phyloP scores from a whole-genome alignment of 164 flowering plant genomes.

The Magnolia kwangsiensis region DNA sequence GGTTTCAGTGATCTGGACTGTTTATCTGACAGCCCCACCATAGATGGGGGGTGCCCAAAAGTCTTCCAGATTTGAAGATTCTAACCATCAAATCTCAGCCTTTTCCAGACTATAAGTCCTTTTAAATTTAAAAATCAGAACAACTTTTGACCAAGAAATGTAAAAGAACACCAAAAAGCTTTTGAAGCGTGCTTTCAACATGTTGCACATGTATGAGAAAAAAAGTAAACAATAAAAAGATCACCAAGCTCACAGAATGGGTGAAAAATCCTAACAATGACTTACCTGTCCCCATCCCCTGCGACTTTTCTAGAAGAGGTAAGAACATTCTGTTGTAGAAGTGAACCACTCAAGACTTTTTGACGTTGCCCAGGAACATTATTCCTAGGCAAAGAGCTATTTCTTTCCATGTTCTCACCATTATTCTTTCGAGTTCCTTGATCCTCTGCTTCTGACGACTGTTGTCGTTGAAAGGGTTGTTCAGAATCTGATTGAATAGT shows the following conservation, averaged over 20 bases:
- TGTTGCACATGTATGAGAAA: background rate
- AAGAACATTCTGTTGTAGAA: constrained; percentile 52
- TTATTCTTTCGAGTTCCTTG: constrained; percentile 36
- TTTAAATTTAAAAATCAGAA: background rate
- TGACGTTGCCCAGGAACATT: constrained; percentile 31
- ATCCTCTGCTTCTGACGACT: constrained; percentile 23
- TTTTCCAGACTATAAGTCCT: no score
- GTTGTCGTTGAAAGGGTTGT: constrained; percentile 24
- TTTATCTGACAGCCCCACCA: no score
- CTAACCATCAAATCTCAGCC: no score
- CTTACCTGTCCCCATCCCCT: constrained; percentile 66
- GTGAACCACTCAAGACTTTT: constrained; percentile 58
- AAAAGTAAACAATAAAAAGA: background rate
- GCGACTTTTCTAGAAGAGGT: constrained; percentile 40
- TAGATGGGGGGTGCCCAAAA: no score
- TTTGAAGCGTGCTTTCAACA: background rate
- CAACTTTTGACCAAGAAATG: background rate
- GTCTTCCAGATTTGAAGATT: no score
- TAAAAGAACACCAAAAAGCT: background rate
- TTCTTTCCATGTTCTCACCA: constrained; percentile 41
- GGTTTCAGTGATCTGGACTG: no score
- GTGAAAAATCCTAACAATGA: background rate
- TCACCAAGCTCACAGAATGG: background rate
- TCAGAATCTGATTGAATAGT: constrained; percentile 30
- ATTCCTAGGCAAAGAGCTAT: constrained; percentile 34